Percentiles rank a stretch among this genome's conserved stretches.
These are phyloP conservation scores for Hemileccinum impolitum DNA, from an alignment of 768 basidiomycete species.

Conservation along the genomic window DNA sequence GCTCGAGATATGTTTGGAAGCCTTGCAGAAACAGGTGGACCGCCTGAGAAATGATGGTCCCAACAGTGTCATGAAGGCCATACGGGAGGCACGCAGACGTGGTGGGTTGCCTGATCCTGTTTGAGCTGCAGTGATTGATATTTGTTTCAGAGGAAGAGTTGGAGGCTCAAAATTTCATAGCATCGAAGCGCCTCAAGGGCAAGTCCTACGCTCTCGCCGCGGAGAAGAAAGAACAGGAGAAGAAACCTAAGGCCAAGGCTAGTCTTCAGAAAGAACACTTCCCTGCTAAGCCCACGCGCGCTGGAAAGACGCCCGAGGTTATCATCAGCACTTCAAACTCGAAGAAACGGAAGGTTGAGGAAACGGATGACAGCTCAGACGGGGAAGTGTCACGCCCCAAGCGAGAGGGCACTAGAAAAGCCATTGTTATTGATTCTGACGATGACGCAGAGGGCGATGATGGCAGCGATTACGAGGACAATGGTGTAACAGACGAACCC, in stretches of 20 bases:
- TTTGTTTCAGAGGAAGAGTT: conserved; percentile 47
- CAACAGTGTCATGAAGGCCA: conserved; percentile 55
- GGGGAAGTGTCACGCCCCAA: conserved; percentile 36
- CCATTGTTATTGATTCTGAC: conserved; percentile 49
- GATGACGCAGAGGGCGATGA: conserved; percentile 39
- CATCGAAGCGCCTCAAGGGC: conserved; percentile 72
- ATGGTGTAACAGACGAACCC: conserved; percentile 37
- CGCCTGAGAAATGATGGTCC: conserved; percentile 65
- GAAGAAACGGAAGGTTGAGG: conserved; percentile 17
- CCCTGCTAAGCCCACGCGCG: conserved; percentile 30
- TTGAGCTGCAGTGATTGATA: neutral
- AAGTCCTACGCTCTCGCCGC: conserved; percentile 66
- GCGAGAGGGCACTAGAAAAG: conserved; percentile 37
- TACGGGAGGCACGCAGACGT: conserved; percentile 57
- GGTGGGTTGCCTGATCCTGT: conserved; percentile 39
- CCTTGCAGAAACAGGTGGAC: conserved; percentile 64
- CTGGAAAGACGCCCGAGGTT: conserved; percentile 54
- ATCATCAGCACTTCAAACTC: conserved; percentile 40
- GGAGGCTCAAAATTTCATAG: conserved; percentile 39
- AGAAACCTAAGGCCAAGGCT: conserved; percentile 13
- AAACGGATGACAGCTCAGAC: conserved; percentile 23
- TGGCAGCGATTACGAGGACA: conserved; percentile 32
- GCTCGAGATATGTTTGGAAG: conserved; percentile 57
- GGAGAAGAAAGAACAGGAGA: conserved; percentile 30
- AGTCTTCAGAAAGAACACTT: conserved; percentile 19